These are phyloP conservation scores for Stemphylium vesicarium DNA, from an alignment of 2,329 filamentous ascomycete species.

Conservation along the genomic window DNA sequence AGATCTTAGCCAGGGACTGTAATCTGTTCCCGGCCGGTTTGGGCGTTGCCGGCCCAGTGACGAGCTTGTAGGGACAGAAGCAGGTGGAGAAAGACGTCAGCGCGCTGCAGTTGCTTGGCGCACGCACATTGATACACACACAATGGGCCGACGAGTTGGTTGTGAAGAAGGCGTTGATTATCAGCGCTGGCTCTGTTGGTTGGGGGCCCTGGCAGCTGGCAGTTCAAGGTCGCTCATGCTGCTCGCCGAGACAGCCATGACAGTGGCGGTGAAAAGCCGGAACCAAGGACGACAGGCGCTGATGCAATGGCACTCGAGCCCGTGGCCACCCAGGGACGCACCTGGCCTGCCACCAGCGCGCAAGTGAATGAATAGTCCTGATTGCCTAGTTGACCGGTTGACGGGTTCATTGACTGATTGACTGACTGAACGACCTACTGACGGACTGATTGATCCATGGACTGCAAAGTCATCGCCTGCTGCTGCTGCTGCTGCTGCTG, in stretches of 20 bases:
- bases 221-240: conserved; percentile 3
- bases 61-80: conserved; percentile 3
- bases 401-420: not conserved
- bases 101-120: conserved; percentile 24
- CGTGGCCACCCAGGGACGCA: not conserved
- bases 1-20: conserved; percentile 27
- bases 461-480: too few species aligned
- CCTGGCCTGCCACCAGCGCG: conserved; percentile 1
- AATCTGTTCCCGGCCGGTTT: conserved; percentile 24
- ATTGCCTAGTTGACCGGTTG: not conserved
- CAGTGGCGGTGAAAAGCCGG: conserved; percentile 21
- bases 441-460: too few species aligned
- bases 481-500: too few species aligned
- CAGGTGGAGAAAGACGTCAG: conserved; percentile 32
- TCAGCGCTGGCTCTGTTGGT: conserved; percentile 9
- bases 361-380: not conserved
- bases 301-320: conserved; percentile 4
- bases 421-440: too few species aligned
- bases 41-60: conserved; percentile 12
- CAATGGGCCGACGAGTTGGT: not conserved
- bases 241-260: conserved; percentile 13
- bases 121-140: not conserved
- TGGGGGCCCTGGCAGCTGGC: not conserved
- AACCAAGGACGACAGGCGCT: not conserved
- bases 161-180: not conserved